Percentiles rank a stretch among this genome's conserved stretches.
phyloP scores from a whole-genome alignment of 371 early-diverging fungal species.

The Haplosporangium sp. region DNA sequence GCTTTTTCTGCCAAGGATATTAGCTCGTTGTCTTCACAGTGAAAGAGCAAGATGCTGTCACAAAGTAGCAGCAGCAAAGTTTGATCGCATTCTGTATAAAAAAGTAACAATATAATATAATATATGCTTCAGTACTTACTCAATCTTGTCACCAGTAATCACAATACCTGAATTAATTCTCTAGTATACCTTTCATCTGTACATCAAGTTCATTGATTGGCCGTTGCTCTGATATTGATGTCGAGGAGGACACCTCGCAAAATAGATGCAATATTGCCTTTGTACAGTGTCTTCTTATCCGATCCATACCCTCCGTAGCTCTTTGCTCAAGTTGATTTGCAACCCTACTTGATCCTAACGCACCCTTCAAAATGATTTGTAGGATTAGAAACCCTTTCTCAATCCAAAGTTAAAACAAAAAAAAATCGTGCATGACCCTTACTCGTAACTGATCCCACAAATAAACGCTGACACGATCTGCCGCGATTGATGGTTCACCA shows the following conservation, averaged over 20 bases:
- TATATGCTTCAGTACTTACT: too few species aligned
- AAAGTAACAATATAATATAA: too few species aligned
- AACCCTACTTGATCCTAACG: background rate
- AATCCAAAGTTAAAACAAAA: background rate
- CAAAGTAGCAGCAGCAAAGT: slow-evolving; percentile 28
- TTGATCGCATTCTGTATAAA: slow-evolving; percentile 21
- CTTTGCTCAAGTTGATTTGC: slow-evolving; percentile 6
- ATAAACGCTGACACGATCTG: slow-evolving; percentile 31
- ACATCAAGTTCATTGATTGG: background rate
- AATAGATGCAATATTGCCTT: slow-evolving; percentile 17
- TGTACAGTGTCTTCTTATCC: slow-evolving; percentile 25
- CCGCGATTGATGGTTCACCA: slow-evolving; percentile 4
- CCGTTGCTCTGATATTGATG: background rate
- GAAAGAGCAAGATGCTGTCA: slow-evolving; percentile 43
- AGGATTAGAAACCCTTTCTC: too few species aligned
- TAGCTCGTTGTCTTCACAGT: slow-evolving; percentile 15
- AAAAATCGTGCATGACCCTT: background rate
- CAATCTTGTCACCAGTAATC: background rate
- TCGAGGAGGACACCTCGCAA: slow-evolving; percentile 1
- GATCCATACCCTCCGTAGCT: background rate
- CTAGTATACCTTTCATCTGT: background rate
- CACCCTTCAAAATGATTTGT: background rate
- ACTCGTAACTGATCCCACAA: slow-evolving; percentile 33
- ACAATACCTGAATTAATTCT: background rate
- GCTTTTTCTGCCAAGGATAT: slow-evolving; percentile 26